phyloP scores from a whole-genome alignment of 768 basidiomycete genomes.

The Pleurotus ostreatus region DNA sequence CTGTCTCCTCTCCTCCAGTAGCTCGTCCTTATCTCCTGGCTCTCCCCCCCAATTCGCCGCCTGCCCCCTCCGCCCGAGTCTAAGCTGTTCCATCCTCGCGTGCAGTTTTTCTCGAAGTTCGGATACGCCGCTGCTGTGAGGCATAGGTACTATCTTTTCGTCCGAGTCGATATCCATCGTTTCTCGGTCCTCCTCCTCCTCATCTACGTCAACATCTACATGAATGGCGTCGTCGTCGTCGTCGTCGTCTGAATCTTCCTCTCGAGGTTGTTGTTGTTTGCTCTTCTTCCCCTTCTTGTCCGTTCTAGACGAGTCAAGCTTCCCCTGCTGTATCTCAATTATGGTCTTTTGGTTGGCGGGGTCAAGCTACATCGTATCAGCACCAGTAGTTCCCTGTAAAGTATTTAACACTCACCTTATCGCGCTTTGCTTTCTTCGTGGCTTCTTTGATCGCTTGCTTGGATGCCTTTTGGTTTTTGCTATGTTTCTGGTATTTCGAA shows the following conservation, averaged over 20 bases:
- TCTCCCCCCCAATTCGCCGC: constrained; percentile 26
- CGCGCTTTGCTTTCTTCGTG: constrained; percentile 81
- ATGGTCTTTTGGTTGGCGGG: constrained; percentile 80
- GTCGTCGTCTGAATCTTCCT: constrained; percentile 28
- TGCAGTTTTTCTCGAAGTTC: constrained; percentile 72
- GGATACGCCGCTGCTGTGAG: constrained; percentile 55
- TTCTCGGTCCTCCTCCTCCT: constrained; percentile 20
- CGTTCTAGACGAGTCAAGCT: constrained; percentile 19
- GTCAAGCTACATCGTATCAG: constrained; percentile 61
- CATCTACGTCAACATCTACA: constrained; percentile 9
- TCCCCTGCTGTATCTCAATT: constrained; percentile 69
- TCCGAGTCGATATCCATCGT: constrained; percentile 38
- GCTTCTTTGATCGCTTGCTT: constrained; percentile 89
- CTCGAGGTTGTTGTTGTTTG: constrained; percentile 34
- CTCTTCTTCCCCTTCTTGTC: constrained; percentile 41
- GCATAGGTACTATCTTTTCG: constrained; percentile 57
- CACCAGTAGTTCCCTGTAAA: not conserved
- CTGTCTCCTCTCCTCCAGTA: constrained; percentile 74
- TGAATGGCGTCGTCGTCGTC: constrained; percentile 20
- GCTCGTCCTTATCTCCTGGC: constrained; percentile 68
- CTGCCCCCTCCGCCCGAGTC: constrained; percentile 33
- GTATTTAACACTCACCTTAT: constrained; percentile 56
- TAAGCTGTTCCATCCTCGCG: constrained; percentile 67
- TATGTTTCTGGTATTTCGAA: constrained; percentile 82
- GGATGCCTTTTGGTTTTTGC: constrained; percentile 77